phyloP scores from a whole-genome alignment of 225 moss, liverwort and hornwort species.

The Marchantia paleacea region DNA sequence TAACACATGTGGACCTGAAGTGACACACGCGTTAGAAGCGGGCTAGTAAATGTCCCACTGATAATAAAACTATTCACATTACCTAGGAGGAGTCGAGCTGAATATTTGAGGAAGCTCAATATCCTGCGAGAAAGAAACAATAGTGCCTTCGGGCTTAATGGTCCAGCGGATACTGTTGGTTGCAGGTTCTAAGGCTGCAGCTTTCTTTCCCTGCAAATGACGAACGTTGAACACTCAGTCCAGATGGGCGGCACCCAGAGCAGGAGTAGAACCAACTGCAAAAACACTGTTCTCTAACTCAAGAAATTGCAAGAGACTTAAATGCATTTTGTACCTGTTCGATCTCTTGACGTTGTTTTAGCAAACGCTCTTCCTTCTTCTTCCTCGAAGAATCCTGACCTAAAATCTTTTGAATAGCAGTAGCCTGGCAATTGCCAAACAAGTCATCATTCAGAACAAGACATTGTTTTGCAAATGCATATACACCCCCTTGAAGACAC shows the following conservation, averaged over 20 bases:
- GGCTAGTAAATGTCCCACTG: too few species aligned
- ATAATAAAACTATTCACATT: neutral
- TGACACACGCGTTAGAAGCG: neutral
- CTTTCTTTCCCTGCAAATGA: conserved; percentile 73
- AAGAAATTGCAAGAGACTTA: too few species aligned
- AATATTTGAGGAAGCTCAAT: conserved; percentile 74
- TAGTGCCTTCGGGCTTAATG: conserved; percentile 58
- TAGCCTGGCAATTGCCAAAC: conserved; percentile 48
- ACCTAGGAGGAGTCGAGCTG: conserved; percentile 46
- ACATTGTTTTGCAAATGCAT: neutral
- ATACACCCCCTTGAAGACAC: neutral
- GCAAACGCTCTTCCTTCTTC: conserved; percentile 83
- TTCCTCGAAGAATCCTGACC: conserved; percentile 97
- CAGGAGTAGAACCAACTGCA: neutral
- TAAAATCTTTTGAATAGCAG: conserved; percentile 89
- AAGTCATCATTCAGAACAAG: neutral
- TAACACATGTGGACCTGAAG: neutral
- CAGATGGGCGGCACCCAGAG: neutral
- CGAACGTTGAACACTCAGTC: neutral
- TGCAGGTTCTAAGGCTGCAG: conserved; percentile 76
- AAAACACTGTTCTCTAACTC: neutral
- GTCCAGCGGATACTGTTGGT: conserved; percentile 75
- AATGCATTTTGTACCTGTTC: conserved; percentile 47
- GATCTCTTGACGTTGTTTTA: conserved; percentile 85
- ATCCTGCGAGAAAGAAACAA: conserved; percentile 77